Conservation (phyloP, 75 land plant species). For the Gnetum montanum region DNA sequence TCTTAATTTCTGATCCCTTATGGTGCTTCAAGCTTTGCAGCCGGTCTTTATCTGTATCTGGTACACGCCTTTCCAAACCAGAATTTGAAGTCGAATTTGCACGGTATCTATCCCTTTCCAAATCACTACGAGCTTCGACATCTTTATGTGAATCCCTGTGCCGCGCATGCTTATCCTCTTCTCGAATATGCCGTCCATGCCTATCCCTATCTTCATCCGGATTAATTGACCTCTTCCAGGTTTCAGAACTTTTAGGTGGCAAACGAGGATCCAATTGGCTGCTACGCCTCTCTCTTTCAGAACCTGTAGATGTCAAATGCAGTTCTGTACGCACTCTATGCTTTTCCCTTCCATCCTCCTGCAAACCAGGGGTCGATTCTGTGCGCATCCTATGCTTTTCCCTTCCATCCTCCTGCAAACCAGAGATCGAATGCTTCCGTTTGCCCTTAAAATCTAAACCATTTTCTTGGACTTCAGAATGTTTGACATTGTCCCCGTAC, state of each 20-base stretch:
- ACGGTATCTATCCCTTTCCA: background rate
- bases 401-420: background rate
- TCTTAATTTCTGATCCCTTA: slow-evolving; percentile 2
- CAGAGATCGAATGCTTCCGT: background rate
- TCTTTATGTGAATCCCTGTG: background rate
- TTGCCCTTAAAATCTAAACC: background rate
- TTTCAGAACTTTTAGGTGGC: background rate
- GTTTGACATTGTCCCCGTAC: background rate
- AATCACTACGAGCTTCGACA: too few relatives aligned
- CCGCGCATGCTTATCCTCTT: background rate
- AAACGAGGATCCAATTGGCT: background rate
- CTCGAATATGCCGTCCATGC: background rate
- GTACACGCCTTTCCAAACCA: background rate
- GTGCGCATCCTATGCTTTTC: background rate
- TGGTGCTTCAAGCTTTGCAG: too few relatives aligned
- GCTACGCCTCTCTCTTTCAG: background rate
- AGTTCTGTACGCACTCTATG: background rate
- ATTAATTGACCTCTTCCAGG: background rate
- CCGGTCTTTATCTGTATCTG: slow-evolving; percentile 3
- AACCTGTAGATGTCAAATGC: background rate
- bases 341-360: background rate
- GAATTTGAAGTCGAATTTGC: slow-evolving; percentile 3
- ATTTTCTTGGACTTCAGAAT: background rate
- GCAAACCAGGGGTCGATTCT: background rate
- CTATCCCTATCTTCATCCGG: background rate